These are phyloP conservation scores for Radiomyces spectabilis DNA, from an alignment of 192 early-diverging fungal species.

Conservation along the genomic window DNA sequence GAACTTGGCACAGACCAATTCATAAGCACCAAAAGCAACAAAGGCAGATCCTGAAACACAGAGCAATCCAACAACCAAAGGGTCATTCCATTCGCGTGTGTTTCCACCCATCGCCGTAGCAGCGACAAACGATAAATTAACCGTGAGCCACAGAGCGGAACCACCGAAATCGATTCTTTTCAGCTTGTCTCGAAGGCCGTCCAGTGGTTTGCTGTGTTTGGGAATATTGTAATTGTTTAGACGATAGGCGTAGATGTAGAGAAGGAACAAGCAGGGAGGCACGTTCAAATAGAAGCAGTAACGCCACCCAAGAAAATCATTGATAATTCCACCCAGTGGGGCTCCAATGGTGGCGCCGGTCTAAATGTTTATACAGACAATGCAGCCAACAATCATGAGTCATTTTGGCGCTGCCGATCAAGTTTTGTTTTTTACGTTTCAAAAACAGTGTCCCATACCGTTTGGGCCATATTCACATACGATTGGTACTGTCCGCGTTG, in stretches of 20 bases:
- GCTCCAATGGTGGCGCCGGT: slow-evolving; percentile 76
- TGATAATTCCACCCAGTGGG: slow-evolving; percentile 79
- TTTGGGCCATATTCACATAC: slow-evolving; percentile 23
- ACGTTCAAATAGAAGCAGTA: slow-evolving; percentile 85
- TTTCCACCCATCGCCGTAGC: slow-evolving; percentile 71
- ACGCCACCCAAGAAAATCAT: slow-evolving; percentile 57
- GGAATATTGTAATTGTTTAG: slow-evolving; percentile 21
- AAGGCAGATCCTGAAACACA: slow-evolving; percentile 39
- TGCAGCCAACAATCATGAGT: too few species aligned
- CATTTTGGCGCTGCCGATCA: too few species aligned
- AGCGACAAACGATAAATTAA: slow-evolving; percentile 55
- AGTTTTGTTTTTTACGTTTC: slow-evolving; percentile 1
- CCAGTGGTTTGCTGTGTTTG: slow-evolving; percentile 22
- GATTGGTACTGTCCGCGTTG: slow-evolving; percentile 60
- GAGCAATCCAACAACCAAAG: slow-evolving; percentile 54
- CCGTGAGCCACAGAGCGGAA: slow-evolving; percentile 34
- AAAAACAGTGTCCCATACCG: slow-evolving; percentile 1
- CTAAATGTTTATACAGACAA: too few species aligned
- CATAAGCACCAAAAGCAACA: slow-evolving; percentile 44
- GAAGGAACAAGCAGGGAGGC: slow-evolving; percentile 57
- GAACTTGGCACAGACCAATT: slow-evolving; percentile 53
- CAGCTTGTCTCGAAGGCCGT: slow-evolving; percentile 49
- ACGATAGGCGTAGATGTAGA: slow-evolving; percentile 35
- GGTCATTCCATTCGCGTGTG: slow-evolving; percentile 57
- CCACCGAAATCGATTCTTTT: slow-evolving; percentile 63